Conservation (phyloP, 208 protist genomes). For the Crithidia brevicula region DNA sequence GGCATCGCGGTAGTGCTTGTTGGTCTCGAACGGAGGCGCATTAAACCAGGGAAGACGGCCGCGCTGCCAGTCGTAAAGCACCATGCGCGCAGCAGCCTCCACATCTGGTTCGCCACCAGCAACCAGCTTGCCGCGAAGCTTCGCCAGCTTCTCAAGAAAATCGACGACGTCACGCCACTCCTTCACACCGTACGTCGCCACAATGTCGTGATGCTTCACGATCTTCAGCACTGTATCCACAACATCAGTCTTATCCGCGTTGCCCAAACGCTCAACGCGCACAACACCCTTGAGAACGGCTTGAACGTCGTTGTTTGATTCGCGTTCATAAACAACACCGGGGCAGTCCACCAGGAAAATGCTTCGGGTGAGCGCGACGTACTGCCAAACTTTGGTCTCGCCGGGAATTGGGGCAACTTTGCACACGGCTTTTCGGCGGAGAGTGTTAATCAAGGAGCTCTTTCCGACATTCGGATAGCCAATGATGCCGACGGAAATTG, state of each 20-base stretch:
- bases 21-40: slow-evolving; percentile 90
- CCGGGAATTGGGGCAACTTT: slow-evolving; percentile 99
- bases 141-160: slow-evolving; percentile 97
- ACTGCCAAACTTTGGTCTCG: slow-evolving; percentile 99
- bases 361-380: slow-evolving; percentile 97
- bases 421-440: slow-evolving; percentile 98
- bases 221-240: slow-evolving; percentile 95
- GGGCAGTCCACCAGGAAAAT: slow-evolving; percentile 99
- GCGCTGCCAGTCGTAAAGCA: slow-evolving; percentile 98
- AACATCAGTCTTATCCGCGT: slow-evolving; percentile 94
- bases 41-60: slow-evolving; percentile 98
- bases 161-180: slow-evolving; percentile 95
- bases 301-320: slow-evolving; percentile 96
- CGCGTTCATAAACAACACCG: slow-evolving; percentile 96
- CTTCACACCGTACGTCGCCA: slow-evolving; percentile 95
- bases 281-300: slow-evolving; percentile 99
- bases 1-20: slow-evolving; percentile 87
- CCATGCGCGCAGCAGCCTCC: slow-evolving; percentile 94
- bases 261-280: slow-evolving; percentile 90
- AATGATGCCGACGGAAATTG: slow-evolving; percentile 93
- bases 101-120: slow-evolving; percentile 96
- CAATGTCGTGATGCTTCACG: slow-evolving; percentile 97
- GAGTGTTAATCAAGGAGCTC: slow-evolving; percentile 99
- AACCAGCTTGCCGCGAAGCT: slow-evolving; percentile 94
- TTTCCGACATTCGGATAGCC: slow-evolving; percentile 99